These are phyloP conservation scores for Picea mariana DNA, from an alignment of 83 land plant genomes.

Conservation along the genomic window DNA sequence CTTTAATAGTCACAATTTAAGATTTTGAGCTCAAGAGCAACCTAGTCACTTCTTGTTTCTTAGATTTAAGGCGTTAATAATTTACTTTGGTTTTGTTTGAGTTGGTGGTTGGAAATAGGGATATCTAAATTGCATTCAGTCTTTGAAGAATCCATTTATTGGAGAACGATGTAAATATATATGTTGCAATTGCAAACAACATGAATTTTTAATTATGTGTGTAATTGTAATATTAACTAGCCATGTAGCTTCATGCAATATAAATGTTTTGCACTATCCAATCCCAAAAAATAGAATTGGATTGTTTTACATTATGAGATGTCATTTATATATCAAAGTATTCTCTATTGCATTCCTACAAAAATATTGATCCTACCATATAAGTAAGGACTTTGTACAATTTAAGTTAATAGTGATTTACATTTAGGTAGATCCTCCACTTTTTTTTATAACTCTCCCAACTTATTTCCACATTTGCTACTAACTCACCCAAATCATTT, in stretches of 20 bases:
- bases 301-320: too few relatives aligned
- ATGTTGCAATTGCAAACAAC: not conserved
- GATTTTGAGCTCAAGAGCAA: not conserved
- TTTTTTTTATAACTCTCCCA: too few relatives aligned
- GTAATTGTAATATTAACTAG: not conserved
- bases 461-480: too few relatives aligned
- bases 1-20: not conserved
- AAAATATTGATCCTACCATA: not conserved
- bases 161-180: too few relatives aligned
- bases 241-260: too few relatives aligned
- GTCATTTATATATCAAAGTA: not conserved
- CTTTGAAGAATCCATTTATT: not conserved
- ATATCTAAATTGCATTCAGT: not conserved
- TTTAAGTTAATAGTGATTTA: too few relatives aligned
- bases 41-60: not conserved
- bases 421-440: too few relatives aligned
- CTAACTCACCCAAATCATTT: too few relatives aligned
- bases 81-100: not conserved
- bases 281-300: not conserved
- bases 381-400: conserved; percentile 3
- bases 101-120: not conserved
- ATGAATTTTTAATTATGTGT: not conserved
- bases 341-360: not conserved
- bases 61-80: not conserved
- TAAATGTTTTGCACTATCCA: not conserved